Percentiles rank a stretch among this genome's conserved stretches.
phyloP scores from a whole-genome alignment of 2,329 filamentous ascomycete genomes.

The Fusarium torreyae region DNA sequence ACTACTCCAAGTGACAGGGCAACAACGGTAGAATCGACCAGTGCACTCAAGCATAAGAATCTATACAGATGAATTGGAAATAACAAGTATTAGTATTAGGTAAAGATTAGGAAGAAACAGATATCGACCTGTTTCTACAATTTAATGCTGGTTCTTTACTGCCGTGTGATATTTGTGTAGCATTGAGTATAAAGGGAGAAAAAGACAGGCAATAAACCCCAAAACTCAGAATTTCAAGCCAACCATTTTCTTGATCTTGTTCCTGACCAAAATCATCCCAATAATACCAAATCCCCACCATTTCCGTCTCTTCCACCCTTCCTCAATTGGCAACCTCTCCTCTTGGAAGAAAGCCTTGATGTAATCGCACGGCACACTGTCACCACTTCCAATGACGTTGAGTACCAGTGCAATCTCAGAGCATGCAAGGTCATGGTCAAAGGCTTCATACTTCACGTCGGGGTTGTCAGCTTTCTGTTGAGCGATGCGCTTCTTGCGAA shows the following conservation, averaged over 20 bases:
- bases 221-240: constrained; percentile 25
- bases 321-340: constrained; percentile 38
- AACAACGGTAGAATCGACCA: neutral
- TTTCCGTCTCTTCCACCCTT: constrained; percentile 34
- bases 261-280: constrained; percentile 18
- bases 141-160: neutral
- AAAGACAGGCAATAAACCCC: neutral
- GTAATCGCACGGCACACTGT: constrained; percentile 30
- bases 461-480: constrained; percentile 39
- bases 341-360: constrained; percentile 38
- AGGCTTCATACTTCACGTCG: constrained; percentile 26
- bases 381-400: constrained; percentile 40
- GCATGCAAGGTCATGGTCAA: constrained; percentile 40
- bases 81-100: neutral
- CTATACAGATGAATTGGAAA: neutral
- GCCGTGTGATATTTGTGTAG: neutral
- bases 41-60: too few species aligned
- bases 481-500: constrained; percentile 40
- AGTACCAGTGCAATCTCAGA: constrained; percentile 44
- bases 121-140: neutral
- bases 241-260: constrained; percentile 29
- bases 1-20: too few species aligned
- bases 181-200: neutral
- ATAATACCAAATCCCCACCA: constrained; percentile 32
- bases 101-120: neutral